phyloP scores from a whole-genome alignment of 805 yeast species.

The Kluyveromyces dobzhanskii region DNA sequence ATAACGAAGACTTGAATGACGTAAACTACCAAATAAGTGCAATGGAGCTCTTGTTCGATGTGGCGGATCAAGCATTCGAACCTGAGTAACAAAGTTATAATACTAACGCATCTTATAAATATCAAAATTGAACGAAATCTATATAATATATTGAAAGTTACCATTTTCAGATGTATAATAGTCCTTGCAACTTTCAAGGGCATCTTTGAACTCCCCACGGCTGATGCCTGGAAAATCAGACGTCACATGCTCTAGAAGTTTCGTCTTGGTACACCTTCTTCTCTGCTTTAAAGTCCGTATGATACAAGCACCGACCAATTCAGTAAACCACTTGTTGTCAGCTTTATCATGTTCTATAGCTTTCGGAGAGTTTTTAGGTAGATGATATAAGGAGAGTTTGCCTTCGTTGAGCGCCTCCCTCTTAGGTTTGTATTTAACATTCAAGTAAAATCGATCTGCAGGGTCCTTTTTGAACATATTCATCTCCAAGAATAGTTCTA shows the following conservation, averaged over 20 bases:
- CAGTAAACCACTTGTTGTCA: slow-evolving; percentile 22
- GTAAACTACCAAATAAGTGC: slow-evolving; percentile 68
- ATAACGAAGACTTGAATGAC: slow-evolving; percentile 59
- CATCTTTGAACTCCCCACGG: slow-evolving; percentile 28
- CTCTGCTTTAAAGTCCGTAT: slow-evolving; percentile 18
- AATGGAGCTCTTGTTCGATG: slow-evolving; percentile 74
- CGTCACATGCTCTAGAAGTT: slow-evolving; percentile 10
- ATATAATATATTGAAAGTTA: slow-evolving; percentile 4
- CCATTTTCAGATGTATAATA: slow-evolving; percentile 4
- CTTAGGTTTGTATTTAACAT: slow-evolving; percentile 19
- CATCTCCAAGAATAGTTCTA: slow-evolving; percentile 17
- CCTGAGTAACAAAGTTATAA: slow-evolving; percentile 34
- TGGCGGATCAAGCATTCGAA: slow-evolving; percentile 75
- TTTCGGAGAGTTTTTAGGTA: slow-evolving; percentile 6
- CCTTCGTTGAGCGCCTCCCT: slow-evolving; percentile 14
- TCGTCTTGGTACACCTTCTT: slow-evolving; percentile 1
- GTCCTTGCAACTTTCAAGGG: slow-evolving; percentile 12
- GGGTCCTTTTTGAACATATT: slow-evolving; percentile 10
- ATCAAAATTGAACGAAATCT: background rate
- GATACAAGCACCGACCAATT: slow-evolving; percentile 21
- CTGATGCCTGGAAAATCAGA: slow-evolving; percentile 19
- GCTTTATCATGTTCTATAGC: slow-evolving; percentile 1
- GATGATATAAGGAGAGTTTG: slow-evolving; percentile 14
- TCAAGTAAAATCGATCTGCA: slow-evolving; percentile 9
- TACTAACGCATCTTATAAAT: background rate